Evolutionary conservation across 2,329 filamentous ascomycete genomes (phyloP).

Genomic region (Penicillium olsonii): DNA sequence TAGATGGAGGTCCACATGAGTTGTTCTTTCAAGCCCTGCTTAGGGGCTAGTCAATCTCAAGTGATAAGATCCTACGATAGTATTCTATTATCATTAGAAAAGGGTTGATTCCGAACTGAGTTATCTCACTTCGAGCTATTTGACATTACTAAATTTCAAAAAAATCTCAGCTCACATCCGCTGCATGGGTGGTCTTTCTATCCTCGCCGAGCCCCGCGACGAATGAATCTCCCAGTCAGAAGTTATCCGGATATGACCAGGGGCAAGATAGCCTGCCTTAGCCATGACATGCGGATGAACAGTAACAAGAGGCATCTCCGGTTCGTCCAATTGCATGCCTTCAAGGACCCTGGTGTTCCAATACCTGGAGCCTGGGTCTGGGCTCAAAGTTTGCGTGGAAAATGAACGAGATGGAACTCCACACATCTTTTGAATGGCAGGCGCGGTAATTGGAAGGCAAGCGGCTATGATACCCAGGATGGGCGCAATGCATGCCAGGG

Average conservation of each 20-base stretch:
- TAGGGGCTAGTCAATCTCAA: too few relatives aligned
- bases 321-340: slow-evolving; percentile 10
- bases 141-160: background rate
- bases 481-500: slow-evolving; percentile 12
- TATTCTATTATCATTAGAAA: too few relatives aligned
- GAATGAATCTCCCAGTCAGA: slow-evolving; percentile 29
- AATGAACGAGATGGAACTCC: slow-evolving; percentile 5
- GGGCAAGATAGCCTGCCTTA: slow-evolving; percentile 19
- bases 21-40: too few relatives aligned
- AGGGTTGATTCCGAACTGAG: too few relatives aligned
- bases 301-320: slow-evolving; percentile 17
- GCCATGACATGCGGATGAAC: slow-evolving; percentile 11
- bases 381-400: background rate
- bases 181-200: slow-evolving; percentile 18
- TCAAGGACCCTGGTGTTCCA: slow-evolving; percentile 16
- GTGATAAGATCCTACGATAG: too few relatives aligned
- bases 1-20: too few relatives aligned
- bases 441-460: slow-evolving; percentile 16
- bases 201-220: slow-evolving; percentile 20
- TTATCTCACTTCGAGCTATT: too few relatives aligned
- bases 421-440: slow-evolving; percentile 7
- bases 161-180: background rate
- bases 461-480: slow-evolving; percentile 19
- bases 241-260: slow-evolving; percentile 23
- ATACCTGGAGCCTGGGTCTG: slow-evolving; percentile 8